Evolutionary conservation across 108 stramenopile genomes (phyloP), one percentile per base, ranked within the genome.

Genomic region (Nitzschia palea): DNA sequence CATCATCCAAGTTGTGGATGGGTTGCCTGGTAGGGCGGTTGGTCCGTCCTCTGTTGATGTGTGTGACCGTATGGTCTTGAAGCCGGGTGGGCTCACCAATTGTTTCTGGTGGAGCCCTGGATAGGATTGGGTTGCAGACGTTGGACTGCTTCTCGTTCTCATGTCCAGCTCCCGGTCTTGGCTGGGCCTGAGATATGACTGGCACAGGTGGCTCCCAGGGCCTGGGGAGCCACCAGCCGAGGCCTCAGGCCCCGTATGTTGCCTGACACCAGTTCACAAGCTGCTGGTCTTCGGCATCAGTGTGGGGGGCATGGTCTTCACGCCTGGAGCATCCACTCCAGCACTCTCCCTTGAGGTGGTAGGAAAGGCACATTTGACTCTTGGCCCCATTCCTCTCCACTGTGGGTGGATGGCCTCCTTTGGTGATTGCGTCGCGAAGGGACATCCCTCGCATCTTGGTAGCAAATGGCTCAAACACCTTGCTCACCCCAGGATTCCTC

Each of bases 181-280:
- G 40, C 40, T 14, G 40, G 8, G 14, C 40, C 8, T 42, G 40
- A 14, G 40, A 8, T 12, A 42, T 14, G 9, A 29, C 9, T n/a
- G n/a, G 37, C 58, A 8, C 23, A 10, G 18, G 58, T 36, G 37
- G 58, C 3, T 9, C 5, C 58, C 35, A 8, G 4, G 25, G 12
- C 37, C 18, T 4, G 34, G 58, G 37, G 14, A 42, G 3, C 58
- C 37, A 42, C 58, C 58, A 20, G 58, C 58, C 58, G 14, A 12
- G 9, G 5, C 18, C 18, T 60, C 58, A 60, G 37, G 14, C n/a
- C n/a, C n/a, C 18, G 26, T 60, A 60, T 18, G 58, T 37, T 23
- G 9, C 18, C 20, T 42, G 58, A 22, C 37, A 60, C 58, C 58
- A 60, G 58, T 36, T 40, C 15, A 42, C n/a, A 18, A 60, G 18